phyloP scores from a whole-genome alignment of 805 yeast species.

The Hanseniaspora lindneri region DNA sequence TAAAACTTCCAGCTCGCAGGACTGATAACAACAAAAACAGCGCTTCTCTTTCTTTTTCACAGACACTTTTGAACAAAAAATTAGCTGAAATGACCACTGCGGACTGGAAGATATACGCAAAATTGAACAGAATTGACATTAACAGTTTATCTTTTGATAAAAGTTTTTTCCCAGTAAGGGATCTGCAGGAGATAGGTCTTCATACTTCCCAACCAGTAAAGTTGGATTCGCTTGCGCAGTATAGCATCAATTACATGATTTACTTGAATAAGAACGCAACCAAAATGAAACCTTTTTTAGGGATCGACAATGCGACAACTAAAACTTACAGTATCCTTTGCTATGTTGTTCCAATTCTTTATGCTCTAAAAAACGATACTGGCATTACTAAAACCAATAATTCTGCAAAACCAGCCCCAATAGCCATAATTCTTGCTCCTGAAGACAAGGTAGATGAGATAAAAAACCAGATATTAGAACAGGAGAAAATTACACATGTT shows the following conservation, averaged over 20 bases:
- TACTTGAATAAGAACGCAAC: neutral
- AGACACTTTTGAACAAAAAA: neutral
- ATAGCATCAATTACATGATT: neutral
- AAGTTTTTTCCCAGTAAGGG: constrained; percentile 2
- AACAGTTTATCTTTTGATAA: constrained; percentile 1
- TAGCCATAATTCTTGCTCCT: neutral
- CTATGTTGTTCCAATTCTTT: neutral
- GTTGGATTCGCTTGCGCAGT: constrained; percentile 6
- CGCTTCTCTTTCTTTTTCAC: neutral
- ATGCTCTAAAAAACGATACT: neutral
- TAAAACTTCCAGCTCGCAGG: neutral
- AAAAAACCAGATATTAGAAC: too few species aligned
- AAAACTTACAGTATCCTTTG: neutral
- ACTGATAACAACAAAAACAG: neutral
- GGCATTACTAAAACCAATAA: neutral
- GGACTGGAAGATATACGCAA: constrained; percentile 8
- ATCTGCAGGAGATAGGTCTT: neutral
- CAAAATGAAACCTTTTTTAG: neutral
- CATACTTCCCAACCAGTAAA: neutral
- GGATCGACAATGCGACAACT: constrained; percentile 1
- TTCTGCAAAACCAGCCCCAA: neutral
- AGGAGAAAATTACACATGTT: too few species aligned
- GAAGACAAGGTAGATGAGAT: neutral
- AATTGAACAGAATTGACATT: neutral
- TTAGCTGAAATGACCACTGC: constrained; percentile 2